Conservation (phyloP, 2,329 filamentous ascomycete genomes). For the Pseudocercospora fuligena region DNA sequence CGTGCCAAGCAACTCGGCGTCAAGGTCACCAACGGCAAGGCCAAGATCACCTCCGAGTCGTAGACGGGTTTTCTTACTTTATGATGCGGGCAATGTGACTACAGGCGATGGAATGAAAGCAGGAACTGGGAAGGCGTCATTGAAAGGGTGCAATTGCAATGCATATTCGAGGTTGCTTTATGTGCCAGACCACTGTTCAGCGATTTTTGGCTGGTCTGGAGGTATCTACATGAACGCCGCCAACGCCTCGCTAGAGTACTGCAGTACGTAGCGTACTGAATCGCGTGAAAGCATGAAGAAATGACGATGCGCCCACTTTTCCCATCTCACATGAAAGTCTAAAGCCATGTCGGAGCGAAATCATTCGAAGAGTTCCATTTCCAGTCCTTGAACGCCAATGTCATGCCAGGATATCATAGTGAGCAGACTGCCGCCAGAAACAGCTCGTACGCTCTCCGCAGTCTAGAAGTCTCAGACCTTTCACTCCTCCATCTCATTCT, state of each 20-base stretch:
- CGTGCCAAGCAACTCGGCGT: slow-evolving; percentile 98
- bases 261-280: slow-evolving; percentile 31
- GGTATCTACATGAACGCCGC: slow-evolving; percentile 31
- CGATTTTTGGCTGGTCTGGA: slow-evolving; percentile 7
- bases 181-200: slow-evolving; percentile 17
- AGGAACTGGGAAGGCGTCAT: slow-evolving; percentile 25
- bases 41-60: slow-evolving; percentile 94
- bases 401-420: not conserved
- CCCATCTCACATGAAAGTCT: slow-evolving; percentile 3
- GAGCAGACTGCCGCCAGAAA: not conserved
- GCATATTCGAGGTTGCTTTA: slow-evolving; percentile 14
- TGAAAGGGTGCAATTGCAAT: slow-evolving; percentile 11
- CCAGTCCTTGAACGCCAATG: not conserved
- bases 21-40: slow-evolving; percentile 99
- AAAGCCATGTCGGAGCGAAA: not conserved
- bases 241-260: slow-evolving; percentile 40
- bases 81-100: slow-evolving; percentile 25
- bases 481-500: slow-evolving; percentile 38
- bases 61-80: slow-evolving; percentile 42
- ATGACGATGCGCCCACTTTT: slow-evolving; percentile 10
- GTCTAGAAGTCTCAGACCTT: not conserved
- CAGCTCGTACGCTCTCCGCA: slow-evolving; percentile 12
- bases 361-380: not conserved
- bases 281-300: slow-evolving; percentile 30
- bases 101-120: slow-evolving; percentile 23